Base-by-base conservation (phyloP, 345 rosid species). In the Hypericum androsaemum region DNA sequence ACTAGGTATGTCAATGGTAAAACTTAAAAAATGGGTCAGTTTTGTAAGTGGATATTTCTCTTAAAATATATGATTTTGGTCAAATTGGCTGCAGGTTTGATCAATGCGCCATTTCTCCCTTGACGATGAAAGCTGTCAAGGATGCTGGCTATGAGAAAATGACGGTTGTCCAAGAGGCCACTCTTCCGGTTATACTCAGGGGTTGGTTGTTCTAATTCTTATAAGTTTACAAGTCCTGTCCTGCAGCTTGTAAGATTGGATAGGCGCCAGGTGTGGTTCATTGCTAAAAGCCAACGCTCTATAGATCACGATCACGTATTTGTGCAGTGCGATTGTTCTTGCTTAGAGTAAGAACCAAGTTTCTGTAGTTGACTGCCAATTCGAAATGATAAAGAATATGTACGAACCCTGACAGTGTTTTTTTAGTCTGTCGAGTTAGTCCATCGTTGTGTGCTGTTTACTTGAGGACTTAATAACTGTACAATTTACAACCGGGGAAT, bases 111-210 rank as follows among this genome's bases (percentile, higher is more conserved):
- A 10, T 88, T 54, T 94, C 99, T 17, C 83, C 89, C 10, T 68
- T 86, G 67, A 74, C 97, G 5, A 64, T 88, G 7, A 94, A 81
- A 72, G 97, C 76, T 70, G 73, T 83, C 53, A 80, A 64, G 63
- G 95, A 85, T 78, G 95, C 83, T 40, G 98, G 98, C 39, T 88
- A 79, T 70, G 84, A 80, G 82, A 88, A 77, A 54, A 83, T 92
- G 96, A 88, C 96, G 9, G 70, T 88, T 42, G 98, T 92, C 14
- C 96, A 92, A 63, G 98, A 81, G 59, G 96, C 98, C 62, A 80
- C 96, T 39, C 98, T 88, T 68, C 95, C 95, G 5, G 65, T 70
- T 36, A 83, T 85, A 56, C 88, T 92, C 37, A 78, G 80, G 80
- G 98, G 96, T 85, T 50, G 43, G 32, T 22, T 4, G 32, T 43